phyloP scores from a whole-genome alignment of 1,284 basidiomycete species.

The Crucibulum parvulum region DNA sequence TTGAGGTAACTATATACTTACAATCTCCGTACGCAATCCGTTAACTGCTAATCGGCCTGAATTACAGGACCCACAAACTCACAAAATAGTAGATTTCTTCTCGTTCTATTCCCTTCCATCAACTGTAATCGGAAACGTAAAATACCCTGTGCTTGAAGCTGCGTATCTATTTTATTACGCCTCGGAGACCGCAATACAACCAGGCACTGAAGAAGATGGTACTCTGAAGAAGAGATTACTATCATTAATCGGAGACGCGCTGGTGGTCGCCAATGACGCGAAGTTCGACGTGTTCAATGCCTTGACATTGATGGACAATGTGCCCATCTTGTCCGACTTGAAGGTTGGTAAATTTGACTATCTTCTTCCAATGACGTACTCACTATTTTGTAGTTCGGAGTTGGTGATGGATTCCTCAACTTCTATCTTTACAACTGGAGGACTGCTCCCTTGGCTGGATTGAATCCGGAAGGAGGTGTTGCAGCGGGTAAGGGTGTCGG shows the following conservation, averaged over 20 bases:
- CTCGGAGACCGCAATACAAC: conserved; percentile 67
- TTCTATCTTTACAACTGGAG: conserved; percentile 96
- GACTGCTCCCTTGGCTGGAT: conserved; percentile 79
- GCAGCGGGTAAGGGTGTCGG: conserved; percentile 77
- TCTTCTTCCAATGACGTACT: neutral
- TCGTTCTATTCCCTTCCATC: conserved; percentile 98
- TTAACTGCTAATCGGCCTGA: neutral
- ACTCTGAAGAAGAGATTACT: conserved; percentile 76
- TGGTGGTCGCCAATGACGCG: conserved; percentile 82
- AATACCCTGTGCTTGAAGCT: conserved; percentile 77
- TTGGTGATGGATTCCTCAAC: conserved; percentile 89
- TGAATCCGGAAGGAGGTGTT: conserved; percentile 55
- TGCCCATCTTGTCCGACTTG: conserved; percentile 81
- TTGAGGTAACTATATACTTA: conserved; percentile 69
- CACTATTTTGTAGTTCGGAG: conserved; percentile 72
- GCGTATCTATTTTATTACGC: conserved; percentile 96
- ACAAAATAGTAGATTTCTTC: conserved; percentile 93
- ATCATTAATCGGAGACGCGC: conserved; percentile 77
- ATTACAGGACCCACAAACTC: conserved; percentile 79
- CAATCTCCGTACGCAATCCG: neutral
- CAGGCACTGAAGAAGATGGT: conserved; percentile 63
- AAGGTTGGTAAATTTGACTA: conserved; percentile 57
- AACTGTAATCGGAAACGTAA: conserved; percentile 76
- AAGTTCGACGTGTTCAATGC: conserved; percentile 98
- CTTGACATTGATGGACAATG: conserved; percentile 94